Conservation (phyloP, 352 stramenopile species). For the Phytopythium aichiense region DNA sequence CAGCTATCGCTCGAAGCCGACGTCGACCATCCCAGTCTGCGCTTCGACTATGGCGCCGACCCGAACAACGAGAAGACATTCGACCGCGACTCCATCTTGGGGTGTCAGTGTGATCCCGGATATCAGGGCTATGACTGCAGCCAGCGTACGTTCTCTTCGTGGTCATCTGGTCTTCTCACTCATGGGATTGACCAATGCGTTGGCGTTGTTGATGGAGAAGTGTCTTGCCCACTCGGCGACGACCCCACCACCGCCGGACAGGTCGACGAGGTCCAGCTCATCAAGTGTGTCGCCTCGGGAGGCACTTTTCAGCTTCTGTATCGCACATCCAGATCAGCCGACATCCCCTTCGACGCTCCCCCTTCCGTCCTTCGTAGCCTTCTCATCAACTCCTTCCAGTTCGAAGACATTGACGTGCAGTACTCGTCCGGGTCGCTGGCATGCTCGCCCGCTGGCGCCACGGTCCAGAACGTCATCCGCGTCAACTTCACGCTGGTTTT, state of each 20-base stretch:
- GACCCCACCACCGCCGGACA: constrained; percentile 78
- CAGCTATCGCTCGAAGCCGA: constrained; percentile 61
- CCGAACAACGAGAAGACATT: constrained; percentile 71
- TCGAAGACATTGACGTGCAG: constrained; percentile 47
- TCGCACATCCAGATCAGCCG: constrained; percentile 33
- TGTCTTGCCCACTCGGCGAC: constrained; percentile 85
- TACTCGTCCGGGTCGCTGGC: constrained; percentile 34
- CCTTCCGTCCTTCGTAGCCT: constrained; percentile 43
- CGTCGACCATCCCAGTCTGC: constrained; percentile 37
- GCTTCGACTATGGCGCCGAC: constrained; percentile 63
- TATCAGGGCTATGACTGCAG: constrained; percentile 91
- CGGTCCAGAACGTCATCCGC: constrained; percentile 39
- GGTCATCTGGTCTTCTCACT: neutral
- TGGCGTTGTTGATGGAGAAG: constrained; percentile 12
- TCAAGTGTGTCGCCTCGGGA: constrained; percentile 56
- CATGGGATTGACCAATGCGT: neutral
- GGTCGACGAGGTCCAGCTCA: constrained; percentile 77
- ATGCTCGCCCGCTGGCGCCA: constrained; percentile 27
- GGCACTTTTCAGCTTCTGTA: constrained; percentile 66
- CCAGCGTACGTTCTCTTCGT: constrained; percentile 27
- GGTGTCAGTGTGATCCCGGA: constrained; percentile 89
- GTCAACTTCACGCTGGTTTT: constrained; percentile 51
- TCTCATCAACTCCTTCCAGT: constrained; percentile 35
- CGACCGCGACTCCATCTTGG: constrained; percentile 72
- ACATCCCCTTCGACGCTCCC: constrained; percentile 55